phyloP scores from a whole-genome alignment of 805 yeast species.

The Kluyveromyces starmeri region DNA sequence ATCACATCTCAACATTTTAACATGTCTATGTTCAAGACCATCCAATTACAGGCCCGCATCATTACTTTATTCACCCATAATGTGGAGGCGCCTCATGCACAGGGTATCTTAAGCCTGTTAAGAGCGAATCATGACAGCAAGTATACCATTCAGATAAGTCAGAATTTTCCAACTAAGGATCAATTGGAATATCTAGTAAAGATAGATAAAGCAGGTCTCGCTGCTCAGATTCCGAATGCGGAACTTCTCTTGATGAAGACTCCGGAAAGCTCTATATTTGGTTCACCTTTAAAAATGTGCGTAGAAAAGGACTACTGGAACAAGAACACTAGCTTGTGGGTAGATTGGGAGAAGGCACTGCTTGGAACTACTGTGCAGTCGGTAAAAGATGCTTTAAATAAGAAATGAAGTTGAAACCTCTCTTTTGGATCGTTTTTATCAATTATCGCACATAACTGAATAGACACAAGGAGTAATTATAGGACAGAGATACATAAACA shows the following conservation, averaged over 20 bases:
- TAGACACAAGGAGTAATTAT: too few species aligned
- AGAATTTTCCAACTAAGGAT: conserved; percentile 23
- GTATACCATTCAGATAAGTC: conserved; percentile 18
- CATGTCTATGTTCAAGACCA: conserved; percentile 43
- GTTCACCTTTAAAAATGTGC: conserved; percentile 15
- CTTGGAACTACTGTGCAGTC: conserved; percentile 20
- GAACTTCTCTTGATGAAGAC: conserved; percentile 10
- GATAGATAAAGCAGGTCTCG: conserved; percentile 11
- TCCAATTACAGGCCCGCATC: conserved; percentile 38
- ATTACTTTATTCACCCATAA: conserved; percentile 36
- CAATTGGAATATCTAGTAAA: conserved; percentile 23
- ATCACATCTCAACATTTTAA: too few species aligned
- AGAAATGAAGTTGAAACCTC: background rate
- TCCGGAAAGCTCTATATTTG: conserved; percentile 15
- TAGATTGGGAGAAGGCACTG: conserved; percentile 28
- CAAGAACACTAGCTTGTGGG: conserved; percentile 21
- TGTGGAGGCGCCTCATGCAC: conserved; percentile 19
- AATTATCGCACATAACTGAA: too few species aligned
- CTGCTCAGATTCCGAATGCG: conserved; percentile 15
- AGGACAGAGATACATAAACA: too few species aligned
- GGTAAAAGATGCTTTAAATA: conserved; percentile 8
- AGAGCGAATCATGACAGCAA: conserved; percentile 11
- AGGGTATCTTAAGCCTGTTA: conserved; percentile 11
- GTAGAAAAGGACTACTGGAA: conserved; percentile 20
- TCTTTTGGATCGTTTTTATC: too few species aligned